Percentiles rank a stretch among this genome's conserved stretches.
Evolutionary conservation across 2,329 filamentous ascomycete genomes (phyloP).

Genomic region (Immersiporthe knoxdaviesiana): DNA sequence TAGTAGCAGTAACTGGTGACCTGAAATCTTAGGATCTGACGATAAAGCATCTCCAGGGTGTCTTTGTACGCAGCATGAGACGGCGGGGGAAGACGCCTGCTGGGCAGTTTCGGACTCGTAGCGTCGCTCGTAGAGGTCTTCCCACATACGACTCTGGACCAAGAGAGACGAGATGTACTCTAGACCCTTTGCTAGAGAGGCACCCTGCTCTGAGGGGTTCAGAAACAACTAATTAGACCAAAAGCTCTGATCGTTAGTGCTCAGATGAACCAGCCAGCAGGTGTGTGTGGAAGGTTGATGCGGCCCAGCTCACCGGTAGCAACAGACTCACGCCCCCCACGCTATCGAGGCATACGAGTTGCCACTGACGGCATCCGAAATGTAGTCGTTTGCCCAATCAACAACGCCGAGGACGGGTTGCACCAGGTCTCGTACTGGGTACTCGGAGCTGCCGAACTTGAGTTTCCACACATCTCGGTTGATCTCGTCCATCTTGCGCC

Average conservation of each 20-base stretch:
- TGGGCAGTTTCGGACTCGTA: neutral
- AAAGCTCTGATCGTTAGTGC: no score
- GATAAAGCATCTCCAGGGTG: neutral
- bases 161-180: neutral
- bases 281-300: neutral
- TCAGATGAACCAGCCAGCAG: neutral
- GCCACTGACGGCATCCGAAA: conserved; percentile 3
- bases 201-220: neutral
- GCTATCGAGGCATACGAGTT: neutral
- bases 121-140: neutral
- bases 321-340: neutral
- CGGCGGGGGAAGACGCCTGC: neutral
- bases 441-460: conserved; percentile 26
- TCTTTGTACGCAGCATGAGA: neutral
- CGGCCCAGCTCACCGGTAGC: neutral
- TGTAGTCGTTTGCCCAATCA: conserved; percentile 29
- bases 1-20: neutral
- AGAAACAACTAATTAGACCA: neutral
- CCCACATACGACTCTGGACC: neutral
- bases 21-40: neutral
- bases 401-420: conserved; percentile 29
- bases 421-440: conserved; percentile 28
- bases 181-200: neutral
- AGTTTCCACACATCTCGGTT: conserved; percentile 21
- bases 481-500: conserved; percentile 4